Evolutionary conservation across 305 asterid species (phyloP).

Genomic region (Fraxinus sp.): DNA sequence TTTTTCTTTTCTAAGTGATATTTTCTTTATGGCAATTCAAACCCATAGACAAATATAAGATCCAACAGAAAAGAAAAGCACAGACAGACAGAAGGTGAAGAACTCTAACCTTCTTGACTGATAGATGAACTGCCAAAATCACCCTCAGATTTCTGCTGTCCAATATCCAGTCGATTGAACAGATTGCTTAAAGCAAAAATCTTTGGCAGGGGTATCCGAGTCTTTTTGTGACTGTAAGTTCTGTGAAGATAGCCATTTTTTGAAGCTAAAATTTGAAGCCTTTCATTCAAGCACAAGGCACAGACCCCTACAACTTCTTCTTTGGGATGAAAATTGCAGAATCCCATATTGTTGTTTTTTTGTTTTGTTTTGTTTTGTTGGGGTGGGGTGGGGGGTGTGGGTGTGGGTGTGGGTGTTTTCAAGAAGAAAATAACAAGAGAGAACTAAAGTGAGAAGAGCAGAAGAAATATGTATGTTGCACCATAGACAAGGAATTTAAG

Average conservation of each 20-base stretch:
- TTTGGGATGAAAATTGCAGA: constrained; percentile 42
- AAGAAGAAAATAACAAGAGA: background rate
- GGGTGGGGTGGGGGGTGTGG: too few species aligned
- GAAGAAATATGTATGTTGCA: background rate
- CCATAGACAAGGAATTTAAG: background rate
- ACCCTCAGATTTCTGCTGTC: constrained; percentile 18
- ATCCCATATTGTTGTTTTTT: background rate
- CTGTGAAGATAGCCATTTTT: constrained; percentile 5
- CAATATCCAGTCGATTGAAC: constrained; percentile 33
- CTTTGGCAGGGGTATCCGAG: constrained; percentile 28
- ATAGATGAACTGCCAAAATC: constrained; percentile 18
- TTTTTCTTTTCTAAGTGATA: too few species aligned
- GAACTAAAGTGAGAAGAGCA: background rate
- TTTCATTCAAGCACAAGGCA: constrained; percentile 41
- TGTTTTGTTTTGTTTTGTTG: background rate
- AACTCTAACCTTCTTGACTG: constrained; percentile 34
- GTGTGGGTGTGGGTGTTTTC: too few species aligned
- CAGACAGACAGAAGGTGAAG: background rate
- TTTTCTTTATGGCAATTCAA: too few species aligned
- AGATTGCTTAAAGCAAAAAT: constrained; percentile 35
- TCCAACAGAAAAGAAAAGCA: too few species aligned
- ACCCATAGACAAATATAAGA: too few species aligned
- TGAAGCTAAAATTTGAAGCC: constrained; percentile 36
- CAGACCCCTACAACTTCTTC: constrained; percentile 38
- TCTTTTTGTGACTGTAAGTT: background rate